Evolutionary conservation across 75 land plant species (phyloP).

Genomic region (Gnetum montanum): DNA sequence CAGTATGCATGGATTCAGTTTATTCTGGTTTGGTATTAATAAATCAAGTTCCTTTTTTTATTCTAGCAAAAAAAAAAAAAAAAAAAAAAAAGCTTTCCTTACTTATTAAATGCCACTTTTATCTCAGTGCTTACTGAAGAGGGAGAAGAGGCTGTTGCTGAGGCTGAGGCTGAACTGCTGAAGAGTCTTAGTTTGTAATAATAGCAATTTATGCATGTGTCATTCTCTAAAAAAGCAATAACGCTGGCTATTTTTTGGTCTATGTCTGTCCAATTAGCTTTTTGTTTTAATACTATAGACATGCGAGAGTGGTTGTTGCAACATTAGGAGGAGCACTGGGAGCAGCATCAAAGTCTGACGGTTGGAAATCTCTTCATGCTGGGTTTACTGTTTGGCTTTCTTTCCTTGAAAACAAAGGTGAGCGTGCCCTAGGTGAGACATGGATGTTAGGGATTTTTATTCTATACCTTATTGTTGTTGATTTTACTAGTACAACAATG

Average conservation of each 20-base stretch:
- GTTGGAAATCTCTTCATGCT: slow-evolving; percentile 74
- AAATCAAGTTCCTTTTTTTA: too few relatives aligned
- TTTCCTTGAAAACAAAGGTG: slow-evolving; percentile 55
- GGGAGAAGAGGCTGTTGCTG: slow-evolving; percentile 67
- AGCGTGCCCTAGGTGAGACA: slow-evolving; percentile 29
- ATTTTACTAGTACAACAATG: too few relatives aligned
- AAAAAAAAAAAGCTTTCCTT: too few relatives aligned
- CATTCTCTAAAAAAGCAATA: too few relatives aligned
- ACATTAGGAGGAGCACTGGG: slow-evolving; percentile 78
- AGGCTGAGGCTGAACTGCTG: slow-evolving; percentile 59
- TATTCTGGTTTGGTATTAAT: too few relatives aligned
- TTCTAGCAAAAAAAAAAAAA: too few relatives aligned
- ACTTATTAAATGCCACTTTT: slow-evolving; percentile 17
- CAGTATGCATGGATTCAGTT: too few relatives aligned
- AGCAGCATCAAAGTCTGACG: slow-evolving; percentile 53
- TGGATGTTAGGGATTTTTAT: background rate
- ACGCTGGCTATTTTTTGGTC: too few relatives aligned
- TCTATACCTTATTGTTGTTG: background rate
- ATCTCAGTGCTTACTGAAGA: slow-evolving; percentile 61
- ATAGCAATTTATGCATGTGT: background rate
- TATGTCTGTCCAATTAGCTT: too few relatives aligned
- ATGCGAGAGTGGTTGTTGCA: slow-evolving; percentile 69
- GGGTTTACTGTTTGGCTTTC: slow-evolving; percentile 89
- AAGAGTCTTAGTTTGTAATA: slow-evolving; percentile 69
- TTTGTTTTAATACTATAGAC: slow-evolving; percentile 29